These are phyloP conservation scores for Catunica adiposa DNA, from an alignment of 2,329 filamentous ascomycete genomes.

Conservation along the genomic window DNA sequence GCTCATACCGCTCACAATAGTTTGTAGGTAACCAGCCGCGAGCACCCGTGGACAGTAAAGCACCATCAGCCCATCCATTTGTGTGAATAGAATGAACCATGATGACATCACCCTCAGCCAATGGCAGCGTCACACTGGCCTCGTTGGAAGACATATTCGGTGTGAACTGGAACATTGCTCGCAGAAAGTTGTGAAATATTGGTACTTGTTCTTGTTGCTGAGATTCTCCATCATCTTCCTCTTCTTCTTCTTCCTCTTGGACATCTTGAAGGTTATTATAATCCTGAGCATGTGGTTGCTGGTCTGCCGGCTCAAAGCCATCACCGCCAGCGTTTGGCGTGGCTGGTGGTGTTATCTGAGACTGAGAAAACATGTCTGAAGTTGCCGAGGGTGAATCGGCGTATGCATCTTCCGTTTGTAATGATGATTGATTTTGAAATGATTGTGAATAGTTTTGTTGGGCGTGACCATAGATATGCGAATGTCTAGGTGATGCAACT, in stretches of 20 bases:
- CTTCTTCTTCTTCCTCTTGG: constrained; percentile 4
- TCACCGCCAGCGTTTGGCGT: constrained; percentile 57
- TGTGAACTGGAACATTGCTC: constrained; percentile 85
- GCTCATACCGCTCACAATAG: constrained; percentile 91
- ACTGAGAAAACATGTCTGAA: constrained; percentile 29
- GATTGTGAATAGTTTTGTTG: not conserved
- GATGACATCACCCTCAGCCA: constrained; percentile 83
- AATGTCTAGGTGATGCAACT: constrained; percentile 3
- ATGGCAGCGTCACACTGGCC: constrained; percentile 70
- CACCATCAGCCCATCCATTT: constrained; percentile 97
- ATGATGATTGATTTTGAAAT: constrained; percentile 2
- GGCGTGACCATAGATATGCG: not conserved
- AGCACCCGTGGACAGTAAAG: constrained; percentile 66
- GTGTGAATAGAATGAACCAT: constrained; percentile 92
- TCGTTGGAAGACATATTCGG: constrained; percentile 62
- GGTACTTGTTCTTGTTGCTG: constrained; percentile 30
- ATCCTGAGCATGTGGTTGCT: not conserved
- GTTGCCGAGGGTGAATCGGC: constrained; percentile 18
- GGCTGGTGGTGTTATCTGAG: constrained; percentile 60
- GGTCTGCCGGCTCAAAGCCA: constrained; percentile 25
- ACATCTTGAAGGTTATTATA: not conserved
- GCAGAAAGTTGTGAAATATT: constrained; percentile 83
- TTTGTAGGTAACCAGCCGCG: constrained; percentile 95
- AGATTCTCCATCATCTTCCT: constrained; percentile 19
- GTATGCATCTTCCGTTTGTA: constrained; percentile 14